phyloP scores from a whole-genome alignment of 768 basidiomycete genomes.

The Astraeus odoratus region DNA sequence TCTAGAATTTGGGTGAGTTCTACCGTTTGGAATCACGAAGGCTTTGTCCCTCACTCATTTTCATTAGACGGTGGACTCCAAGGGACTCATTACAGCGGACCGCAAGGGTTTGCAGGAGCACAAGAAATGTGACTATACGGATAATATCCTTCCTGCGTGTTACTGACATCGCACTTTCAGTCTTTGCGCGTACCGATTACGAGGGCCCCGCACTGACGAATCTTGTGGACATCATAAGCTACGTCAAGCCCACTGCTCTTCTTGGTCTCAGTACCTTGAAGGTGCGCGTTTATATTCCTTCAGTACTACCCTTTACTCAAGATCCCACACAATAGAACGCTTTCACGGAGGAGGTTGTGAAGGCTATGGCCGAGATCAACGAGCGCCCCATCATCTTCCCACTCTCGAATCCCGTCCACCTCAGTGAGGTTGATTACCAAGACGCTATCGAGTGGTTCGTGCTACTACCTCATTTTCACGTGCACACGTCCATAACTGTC shows the following conservation, averaged over 20 bases:
- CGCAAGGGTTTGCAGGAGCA: slow-evolving; percentile 65
- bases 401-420: slow-evolving; percentile 63
- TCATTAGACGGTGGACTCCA: slow-evolving; percentile 62
- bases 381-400: slow-evolving; percentile 75
- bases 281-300: slow-evolving; percentile 13
- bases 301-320: not conserved
- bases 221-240: slow-evolving; percentile 58
- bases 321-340: slow-evolving; percentile 31
- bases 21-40: not conserved
- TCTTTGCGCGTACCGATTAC: slow-evolving; percentile 69
- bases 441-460: slow-evolving; percentile 54
- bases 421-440: slow-evolving; percentile 53
- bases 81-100: slow-evolving; percentile 67
- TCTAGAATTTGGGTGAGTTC: slow-evolving; percentile 55
- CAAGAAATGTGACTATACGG: slow-evolving; percentile 50
- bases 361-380: slow-evolving; percentile 58
- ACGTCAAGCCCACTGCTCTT: slow-evolving; percentile 72
- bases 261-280: slow-evolving; percentile 63
- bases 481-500: not conserved
- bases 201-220: slow-evolving; percentile 53
- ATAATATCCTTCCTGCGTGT: not conserved
- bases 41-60: slow-evolving; percentile 9
- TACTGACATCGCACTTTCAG: slow-evolving; percentile 21
- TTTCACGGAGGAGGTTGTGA: slow-evolving; percentile 58
- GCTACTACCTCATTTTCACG: not conserved